Conservation (phyloP, 2,329 filamentous ascomycete genomes). For the Ophiocordyceps camponoti-leonardi region DNA sequence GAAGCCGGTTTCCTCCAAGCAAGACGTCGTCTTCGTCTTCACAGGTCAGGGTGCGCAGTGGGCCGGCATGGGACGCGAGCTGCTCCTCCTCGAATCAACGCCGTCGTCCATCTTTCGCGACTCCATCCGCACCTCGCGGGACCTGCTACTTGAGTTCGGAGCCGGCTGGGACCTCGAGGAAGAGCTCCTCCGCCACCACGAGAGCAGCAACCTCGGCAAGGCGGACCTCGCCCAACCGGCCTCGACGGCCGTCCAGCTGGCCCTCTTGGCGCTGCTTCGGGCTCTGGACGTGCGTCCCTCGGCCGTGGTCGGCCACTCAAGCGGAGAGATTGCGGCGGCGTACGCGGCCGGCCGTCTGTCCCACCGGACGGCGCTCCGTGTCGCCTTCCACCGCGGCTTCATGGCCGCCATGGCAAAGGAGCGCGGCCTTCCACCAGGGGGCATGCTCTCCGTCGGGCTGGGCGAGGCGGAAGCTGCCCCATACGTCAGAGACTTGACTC, state of each 20-base stretch:
- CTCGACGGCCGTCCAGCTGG: conserved; percentile 11
- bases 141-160: conserved; percentile 9
- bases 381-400: neutral
- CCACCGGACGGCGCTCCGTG: neutral
- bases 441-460: neutral
- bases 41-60: conserved; percentile 17
- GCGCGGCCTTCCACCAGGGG: neutral
- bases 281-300: neutral
- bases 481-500: neutral
- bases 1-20: neutral
- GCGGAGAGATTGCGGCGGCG: neutral
- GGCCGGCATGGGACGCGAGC: conserved; percentile 8
- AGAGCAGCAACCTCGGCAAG: neutral
- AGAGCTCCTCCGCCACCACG: neutral
- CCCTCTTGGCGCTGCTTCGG: conserved; percentile 10
- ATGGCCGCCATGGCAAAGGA: neutral
- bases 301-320: neutral
- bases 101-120: neutral
- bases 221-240: neutral
- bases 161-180: neutral
- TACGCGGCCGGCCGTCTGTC: neutral
- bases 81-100: conserved; percentile 4
- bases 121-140: conserved; percentile 2
- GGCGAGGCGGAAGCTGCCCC: neutral
- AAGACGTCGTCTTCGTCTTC: conserved; percentile 7